Percentiles rank a stretch among this genome's conserved stretches.
Evolutionary conservation across 805 yeast genomes (phyloP).

Genomic region (Candida germanica): DNA sequence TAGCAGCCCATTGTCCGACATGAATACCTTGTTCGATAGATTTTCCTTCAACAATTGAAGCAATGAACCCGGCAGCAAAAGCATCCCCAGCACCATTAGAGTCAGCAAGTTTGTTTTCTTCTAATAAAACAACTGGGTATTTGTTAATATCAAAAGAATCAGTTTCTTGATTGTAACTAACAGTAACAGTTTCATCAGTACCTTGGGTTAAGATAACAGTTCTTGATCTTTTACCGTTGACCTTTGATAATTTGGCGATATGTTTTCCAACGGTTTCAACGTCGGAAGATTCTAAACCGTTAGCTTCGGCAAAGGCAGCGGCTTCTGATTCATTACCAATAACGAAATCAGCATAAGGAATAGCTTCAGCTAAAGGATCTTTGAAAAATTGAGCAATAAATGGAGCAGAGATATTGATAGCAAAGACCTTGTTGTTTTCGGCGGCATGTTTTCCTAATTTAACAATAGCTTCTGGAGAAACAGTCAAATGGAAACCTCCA

Average conservation of each 20-base stretch:
- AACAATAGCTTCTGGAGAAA: constrained; percentile 90
- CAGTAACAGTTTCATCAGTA: constrained; percentile 83
- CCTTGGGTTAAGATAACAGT: constrained; percentile 95
- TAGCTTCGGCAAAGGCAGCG: constrained; percentile 86
- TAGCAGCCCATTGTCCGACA: constrained; percentile 96
- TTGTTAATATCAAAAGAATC: constrained; percentile 47
- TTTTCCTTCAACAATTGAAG: constrained; percentile 78
- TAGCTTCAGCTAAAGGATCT: constrained; percentile 73
- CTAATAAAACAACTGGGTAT: constrained; percentile 72
- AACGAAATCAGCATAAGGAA: constrained; percentile 86
- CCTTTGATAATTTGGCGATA: constrained; percentile 78
- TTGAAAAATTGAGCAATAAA: constrained; percentile 95
- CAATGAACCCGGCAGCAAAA: constrained; percentile 93
- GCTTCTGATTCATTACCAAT: constrained; percentile 98
- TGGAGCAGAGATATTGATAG: constrained; percentile 92
- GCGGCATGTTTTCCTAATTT: constrained; percentile 92
- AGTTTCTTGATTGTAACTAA: constrained; percentile 48
- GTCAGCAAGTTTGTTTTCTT: constrained; percentile 67
- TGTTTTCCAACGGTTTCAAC: constrained; percentile 75
- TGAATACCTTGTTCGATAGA: constrained; percentile 59
- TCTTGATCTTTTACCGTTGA: constrained; percentile 65
- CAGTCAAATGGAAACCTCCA: constrained; percentile 99
- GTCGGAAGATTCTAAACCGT: constrained; percentile 59
- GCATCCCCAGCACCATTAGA: constrained; percentile 99
- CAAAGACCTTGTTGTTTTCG: constrained; percentile 69